Evolutionary conservation across 73 alveolate genomes (phyloP).

Genomic region (Tetrahymena borealis): DNA sequence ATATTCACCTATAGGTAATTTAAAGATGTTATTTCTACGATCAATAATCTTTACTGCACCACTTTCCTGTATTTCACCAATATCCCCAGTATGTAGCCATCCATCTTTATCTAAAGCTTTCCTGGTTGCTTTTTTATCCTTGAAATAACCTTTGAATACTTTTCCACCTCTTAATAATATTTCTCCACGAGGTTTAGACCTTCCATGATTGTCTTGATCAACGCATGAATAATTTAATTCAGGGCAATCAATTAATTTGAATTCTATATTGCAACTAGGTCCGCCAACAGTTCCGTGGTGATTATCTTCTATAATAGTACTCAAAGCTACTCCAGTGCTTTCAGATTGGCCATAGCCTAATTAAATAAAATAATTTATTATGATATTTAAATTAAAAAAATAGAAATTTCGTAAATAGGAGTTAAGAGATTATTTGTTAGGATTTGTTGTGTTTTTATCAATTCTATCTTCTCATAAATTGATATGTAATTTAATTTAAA

Average conservation of each 20-base stretch:
- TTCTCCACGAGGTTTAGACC: slow-evolving; percentile 72
- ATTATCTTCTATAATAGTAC: slow-evolving; percentile 43
- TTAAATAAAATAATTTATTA: not conserved
- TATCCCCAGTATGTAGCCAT: slow-evolving; percentile 78
- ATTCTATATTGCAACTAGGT: slow-evolving; percentile 58
- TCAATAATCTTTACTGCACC: slow-evolving; percentile 62
- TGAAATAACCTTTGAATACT: slow-evolving; percentile 62
- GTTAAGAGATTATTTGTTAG: no score
- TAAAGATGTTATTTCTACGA: slow-evolving; percentile 67
- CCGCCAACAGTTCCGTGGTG: slow-evolving; percentile 74
- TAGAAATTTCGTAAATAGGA: no score
- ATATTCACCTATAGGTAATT: slow-evolving; percentile 72
- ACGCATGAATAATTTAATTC: slow-evolving; percentile 54
- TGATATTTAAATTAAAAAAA: not conserved
- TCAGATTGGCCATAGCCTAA: slow-evolving; percentile 85
- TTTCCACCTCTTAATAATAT: slow-evolving; percentile 65
- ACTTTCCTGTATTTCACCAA: slow-evolving; percentile 53
- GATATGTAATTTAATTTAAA: no score
- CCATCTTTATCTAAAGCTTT: slow-evolving; percentile 67
- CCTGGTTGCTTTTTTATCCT: slow-evolving; percentile 42
- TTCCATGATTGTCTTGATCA: slow-evolving; percentile 24
- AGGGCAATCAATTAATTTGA: slow-evolving; percentile 62
- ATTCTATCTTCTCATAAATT: no score
- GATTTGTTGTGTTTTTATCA: no score
- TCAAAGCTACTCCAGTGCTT: slow-evolving; percentile 56